phyloP scores from a whole-genome alignment of 495 filamentous ascomycete genomes.

The Thermochaetoides thermophila region DNA sequence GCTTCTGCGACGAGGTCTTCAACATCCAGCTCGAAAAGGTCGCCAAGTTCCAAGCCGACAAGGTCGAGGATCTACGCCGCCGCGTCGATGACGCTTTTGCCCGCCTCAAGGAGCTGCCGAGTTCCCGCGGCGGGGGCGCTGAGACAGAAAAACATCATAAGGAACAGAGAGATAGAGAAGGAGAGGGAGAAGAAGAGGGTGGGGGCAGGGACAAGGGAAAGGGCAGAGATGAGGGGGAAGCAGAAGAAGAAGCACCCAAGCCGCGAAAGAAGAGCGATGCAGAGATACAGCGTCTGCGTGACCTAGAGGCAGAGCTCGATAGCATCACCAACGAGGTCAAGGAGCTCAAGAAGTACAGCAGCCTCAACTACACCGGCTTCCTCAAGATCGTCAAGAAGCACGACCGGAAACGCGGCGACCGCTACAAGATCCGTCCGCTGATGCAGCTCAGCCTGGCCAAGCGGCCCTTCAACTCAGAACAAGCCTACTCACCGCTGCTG shows the following conservation, averaged over 20 bases:
- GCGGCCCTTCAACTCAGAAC: slow-evolving; percentile 84
- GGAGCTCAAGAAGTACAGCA: slow-evolving; percentile 87
- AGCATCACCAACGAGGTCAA: slow-evolving; percentile 77
- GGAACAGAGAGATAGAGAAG: too few relatives aligned
- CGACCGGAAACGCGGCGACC: slow-evolving; percentile 68
- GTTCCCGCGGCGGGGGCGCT: too few relatives aligned
- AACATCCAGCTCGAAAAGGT: slow-evolving; percentile 95
- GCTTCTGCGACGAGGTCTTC: slow-evolving; percentile 85
- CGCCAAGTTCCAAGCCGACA: slow-evolving; percentile 70
- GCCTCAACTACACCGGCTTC: slow-evolving; percentile 93
- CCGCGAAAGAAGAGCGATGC: slow-evolving; percentile 19
- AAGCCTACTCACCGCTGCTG: slow-evolving; percentile 74
- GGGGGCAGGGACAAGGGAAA: background rate
- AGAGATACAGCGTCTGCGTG: slow-evolving; percentile 43
- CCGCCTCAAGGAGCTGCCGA: slow-evolving; percentile 41
- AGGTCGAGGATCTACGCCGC: slow-evolving; percentile 53
- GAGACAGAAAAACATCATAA: too few relatives aligned
- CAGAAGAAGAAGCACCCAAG: slow-evolving; percentile 1
- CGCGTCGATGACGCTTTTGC: slow-evolving; percentile 46
- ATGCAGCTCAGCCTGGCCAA: slow-evolving; percentile 77
- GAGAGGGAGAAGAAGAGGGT: too few relatives aligned
- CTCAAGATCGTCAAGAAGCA: slow-evolving; percentile 98
- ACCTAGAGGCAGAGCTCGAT: slow-evolving; percentile 68
- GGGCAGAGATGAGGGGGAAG: slow-evolving; percentile 19
- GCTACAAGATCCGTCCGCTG: slow-evolving; percentile 77